A percentile compares a stretch with the other conserved stretches of the same genome.
These are phyloP conservation scores for Suhomyces sp. DNA, from an alignment of 805 yeast species.

Conservation along the genomic window DNA sequence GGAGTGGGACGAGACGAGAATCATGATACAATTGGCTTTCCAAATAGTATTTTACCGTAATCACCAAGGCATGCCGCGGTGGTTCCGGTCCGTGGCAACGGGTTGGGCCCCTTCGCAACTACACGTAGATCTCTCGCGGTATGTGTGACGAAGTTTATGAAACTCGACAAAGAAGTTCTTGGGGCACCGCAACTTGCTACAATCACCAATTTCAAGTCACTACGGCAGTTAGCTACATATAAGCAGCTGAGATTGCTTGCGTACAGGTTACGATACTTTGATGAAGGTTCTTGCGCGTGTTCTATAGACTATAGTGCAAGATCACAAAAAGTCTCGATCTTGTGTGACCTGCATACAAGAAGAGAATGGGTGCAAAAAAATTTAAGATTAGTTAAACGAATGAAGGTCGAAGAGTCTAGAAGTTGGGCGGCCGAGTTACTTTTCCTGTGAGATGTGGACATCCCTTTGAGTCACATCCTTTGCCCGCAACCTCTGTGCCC, in stretches of 20 bases:
- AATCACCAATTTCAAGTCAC: not conserved
- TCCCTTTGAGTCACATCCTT: not conserved
- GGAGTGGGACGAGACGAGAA: not conserved
- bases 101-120: not conserved
- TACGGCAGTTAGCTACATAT: not conserved
- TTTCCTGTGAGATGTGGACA: not conserved
- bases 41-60: not conserved
- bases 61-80: not conserved
- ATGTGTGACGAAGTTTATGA: not conserved
- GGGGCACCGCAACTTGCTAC: not conserved
- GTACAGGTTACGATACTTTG: not conserved
- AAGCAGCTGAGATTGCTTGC: not conserved
- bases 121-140: not conserved
- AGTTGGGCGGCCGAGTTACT: not conserved
- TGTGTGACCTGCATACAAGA: not conserved
- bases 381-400: too few relatives aligned
- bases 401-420: not conserved
- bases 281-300: not conserved
- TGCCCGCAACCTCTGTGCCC: not conserved
- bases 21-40: not conserved
- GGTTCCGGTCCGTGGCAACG: not conserved
- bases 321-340: not conserved
- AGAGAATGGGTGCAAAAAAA: not conserved
- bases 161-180: too few relatives aligned
- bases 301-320: not conserved